phyloP scores from a whole-genome alignment of 805 yeast genomes.

The Kodamaea nitidulidarum region DNA sequence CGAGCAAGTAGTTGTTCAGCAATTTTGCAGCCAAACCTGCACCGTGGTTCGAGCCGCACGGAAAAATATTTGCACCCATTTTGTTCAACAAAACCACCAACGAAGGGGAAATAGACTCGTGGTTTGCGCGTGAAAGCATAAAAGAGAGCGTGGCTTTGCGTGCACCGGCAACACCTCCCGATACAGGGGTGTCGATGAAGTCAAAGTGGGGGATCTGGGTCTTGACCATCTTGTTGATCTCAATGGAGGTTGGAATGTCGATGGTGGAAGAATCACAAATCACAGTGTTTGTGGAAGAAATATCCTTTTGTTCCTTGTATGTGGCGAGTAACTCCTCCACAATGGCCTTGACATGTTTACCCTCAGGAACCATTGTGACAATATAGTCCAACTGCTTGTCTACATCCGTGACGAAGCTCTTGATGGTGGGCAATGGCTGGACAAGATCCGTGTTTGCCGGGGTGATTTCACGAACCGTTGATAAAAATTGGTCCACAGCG shows the following conservation, averaged over 20 bases:
- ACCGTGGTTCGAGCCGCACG: conserved; percentile 47
- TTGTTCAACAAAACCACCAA: conserved; percentile 29
- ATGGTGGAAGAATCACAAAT: conserved; percentile 51
- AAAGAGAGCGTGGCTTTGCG: conserved; percentile 48
- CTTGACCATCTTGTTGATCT: conserved; percentile 34
- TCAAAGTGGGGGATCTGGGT: conserved; percentile 32
- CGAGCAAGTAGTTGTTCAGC: conserved; percentile 51
- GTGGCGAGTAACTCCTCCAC: conserved; percentile 35
- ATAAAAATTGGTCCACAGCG: conserved; percentile 23
- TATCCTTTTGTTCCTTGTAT: conserved; percentile 17
- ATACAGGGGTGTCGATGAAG: conserved; percentile 53
- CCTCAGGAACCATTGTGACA: conserved; percentile 54
- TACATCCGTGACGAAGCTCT: conserved; percentile 27
- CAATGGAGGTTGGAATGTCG: conserved; percentile 45
- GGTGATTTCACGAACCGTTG: conserved; percentile 18
- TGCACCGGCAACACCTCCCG: conserved; percentile 56
- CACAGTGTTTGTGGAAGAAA: conserved; percentile 19
- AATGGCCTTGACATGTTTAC: conserved; percentile 43
- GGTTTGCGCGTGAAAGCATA: conserved; percentile 43
- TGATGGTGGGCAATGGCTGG: conserved; percentile 17
- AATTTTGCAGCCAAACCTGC: conserved; percentile 53
- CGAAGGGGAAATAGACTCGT: conserved; percentile 25
- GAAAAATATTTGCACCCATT: conserved; percentile 48
- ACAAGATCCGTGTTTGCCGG: conserved; percentile 22
- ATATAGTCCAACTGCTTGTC: conserved; percentile 37